Base-by-base conservation (phyloP, 345 rosid species). In the Physaria fendleri region DNA sequence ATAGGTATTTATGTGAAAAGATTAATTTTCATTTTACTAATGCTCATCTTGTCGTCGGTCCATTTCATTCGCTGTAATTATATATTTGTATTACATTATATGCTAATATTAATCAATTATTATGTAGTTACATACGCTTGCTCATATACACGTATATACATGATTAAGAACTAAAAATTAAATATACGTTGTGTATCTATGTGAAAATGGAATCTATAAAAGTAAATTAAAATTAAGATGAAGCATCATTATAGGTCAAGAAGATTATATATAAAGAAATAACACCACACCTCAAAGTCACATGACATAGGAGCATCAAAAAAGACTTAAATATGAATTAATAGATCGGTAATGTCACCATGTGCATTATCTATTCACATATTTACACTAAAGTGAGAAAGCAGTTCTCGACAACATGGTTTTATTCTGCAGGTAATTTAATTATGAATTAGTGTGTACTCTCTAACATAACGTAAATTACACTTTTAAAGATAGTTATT, bases 181-280 rank as follows among this genome's bases (percentile, higher is more conserved):
- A 8, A 8, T 29, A 30, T 37, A 11, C 4, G 20, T 17, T 47
- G 14, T n/a, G n/a, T n/a, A n/a, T n/a, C n/a, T n/a, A n/a, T n/a
- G n/a, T n/a, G n/a, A n/a, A n/a, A n/a, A n/a, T n/a, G n/a, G n/a
- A n/a, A n/a, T n/a, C n/a, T n/a, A n/a, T n/a, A n/a, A 37, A 38
- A 38, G 39, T 44, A 65, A 39, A 45, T n/a, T 53, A 53, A 62
- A 54, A 45, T 55, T 46, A 69, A 62, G 64, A 54, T 69, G n/a
- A n/a, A n/a, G 68, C 74, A 62, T 69, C 64, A 62, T 62, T 62
- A n/a, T n/a, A 68, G 73, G 67, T 68, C 42, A 60, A 60, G 53
- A 50, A 58, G 22, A 68, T 53, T 44, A 61, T 61, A 7, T 28
- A 53, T 27, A 52, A 53, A 69, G 42, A 53, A 45, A 25, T 43